phyloP scores from a whole-genome alignment of 805 yeast species.

The Ogataea methylovora region DNA sequence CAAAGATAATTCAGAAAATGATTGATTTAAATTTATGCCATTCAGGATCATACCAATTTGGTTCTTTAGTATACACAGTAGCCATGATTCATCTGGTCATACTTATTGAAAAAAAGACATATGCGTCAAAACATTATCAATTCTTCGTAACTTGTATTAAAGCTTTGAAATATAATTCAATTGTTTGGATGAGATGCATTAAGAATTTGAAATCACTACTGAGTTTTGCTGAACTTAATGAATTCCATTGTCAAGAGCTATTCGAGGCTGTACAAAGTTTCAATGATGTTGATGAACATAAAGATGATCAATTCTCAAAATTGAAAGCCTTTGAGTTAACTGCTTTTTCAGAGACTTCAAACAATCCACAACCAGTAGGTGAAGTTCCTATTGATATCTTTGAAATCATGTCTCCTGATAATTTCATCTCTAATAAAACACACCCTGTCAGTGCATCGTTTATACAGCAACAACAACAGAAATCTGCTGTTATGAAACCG shows the following conservation, averaged over 20 bases:
- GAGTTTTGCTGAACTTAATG: conserved; percentile 5
- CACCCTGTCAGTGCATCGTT: no score
- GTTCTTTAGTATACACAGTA: conserved; percentile 4
- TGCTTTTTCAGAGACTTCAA: no score
- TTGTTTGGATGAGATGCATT: conserved; percentile 8
- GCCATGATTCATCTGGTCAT: conserved; percentile 3
- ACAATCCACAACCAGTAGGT: no score
- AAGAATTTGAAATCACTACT: conserved; percentile 2
- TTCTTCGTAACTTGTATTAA: conserved; percentile 7
- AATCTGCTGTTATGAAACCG: no score
- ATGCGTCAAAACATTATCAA: conserved; percentile 1
- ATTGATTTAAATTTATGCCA: not conserved
- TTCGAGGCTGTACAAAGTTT: not conserved
- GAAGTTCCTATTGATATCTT: no score
- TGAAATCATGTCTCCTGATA: no score
- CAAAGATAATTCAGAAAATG: conserved; percentile 2
- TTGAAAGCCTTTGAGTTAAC: no score
- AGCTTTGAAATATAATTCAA: conserved; percentile 5
- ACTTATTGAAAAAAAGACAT: conserved; percentile 1
- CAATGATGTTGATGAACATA: no score
- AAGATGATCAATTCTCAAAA: no score
- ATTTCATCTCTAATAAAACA: no score
- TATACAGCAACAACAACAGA: no score
- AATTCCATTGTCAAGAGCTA: not conserved
- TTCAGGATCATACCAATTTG: conserved; percentile 9